Conservation (phyloP, 495 filamentous ascomycete genomes). For the Penicillium silybi region DNA sequence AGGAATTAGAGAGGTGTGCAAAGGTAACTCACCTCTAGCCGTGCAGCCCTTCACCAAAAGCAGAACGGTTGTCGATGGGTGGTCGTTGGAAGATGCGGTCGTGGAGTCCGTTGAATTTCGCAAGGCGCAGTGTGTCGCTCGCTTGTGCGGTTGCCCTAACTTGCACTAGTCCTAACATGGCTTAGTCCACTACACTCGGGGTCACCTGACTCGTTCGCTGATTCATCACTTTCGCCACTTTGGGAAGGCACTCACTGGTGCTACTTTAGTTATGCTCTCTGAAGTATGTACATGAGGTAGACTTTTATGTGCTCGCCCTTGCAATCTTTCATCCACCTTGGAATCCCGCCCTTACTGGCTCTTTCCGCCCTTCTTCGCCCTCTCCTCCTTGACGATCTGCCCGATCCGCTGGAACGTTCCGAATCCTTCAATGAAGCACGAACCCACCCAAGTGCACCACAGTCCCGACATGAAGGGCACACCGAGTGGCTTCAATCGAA, state of each 20-base stretch:
- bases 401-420: constrained; percentile 52
- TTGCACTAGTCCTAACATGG: constrained; percentile 21
- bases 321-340: neutral
- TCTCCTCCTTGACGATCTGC: constrained; percentile 47
- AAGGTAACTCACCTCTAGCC: constrained; percentile 44
- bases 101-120: constrained; percentile 46
- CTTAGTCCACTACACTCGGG: constrained; percentile 18
- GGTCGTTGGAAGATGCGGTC: constrained; percentile 42
- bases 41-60: constrained; percentile 49
- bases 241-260: neutral
- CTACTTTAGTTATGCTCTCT: neutral
- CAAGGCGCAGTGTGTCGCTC: constrained; percentile 41
- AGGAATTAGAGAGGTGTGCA: constrained; percentile 13
- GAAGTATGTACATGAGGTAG: neutral
- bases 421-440: constrained; percentile 58
- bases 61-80: constrained; percentile 43
- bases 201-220: constrained; percentile 14
- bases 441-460: constrained; percentile 61
- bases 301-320: neutral
- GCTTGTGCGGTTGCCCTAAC: constrained; percentile 46
- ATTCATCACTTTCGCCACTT: constrained; percentile 15
- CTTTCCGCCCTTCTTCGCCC: constrained; percentile 41
- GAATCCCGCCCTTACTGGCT: constrained; percentile 6
- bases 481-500: constrained; percentile 51
- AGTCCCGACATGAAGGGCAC: constrained; percentile 47